These are phyloP conservation scores for Xylaria sp. DNA, from an alignment of 2,329 filamentous ascomycete species.

Conservation along the genomic window DNA sequence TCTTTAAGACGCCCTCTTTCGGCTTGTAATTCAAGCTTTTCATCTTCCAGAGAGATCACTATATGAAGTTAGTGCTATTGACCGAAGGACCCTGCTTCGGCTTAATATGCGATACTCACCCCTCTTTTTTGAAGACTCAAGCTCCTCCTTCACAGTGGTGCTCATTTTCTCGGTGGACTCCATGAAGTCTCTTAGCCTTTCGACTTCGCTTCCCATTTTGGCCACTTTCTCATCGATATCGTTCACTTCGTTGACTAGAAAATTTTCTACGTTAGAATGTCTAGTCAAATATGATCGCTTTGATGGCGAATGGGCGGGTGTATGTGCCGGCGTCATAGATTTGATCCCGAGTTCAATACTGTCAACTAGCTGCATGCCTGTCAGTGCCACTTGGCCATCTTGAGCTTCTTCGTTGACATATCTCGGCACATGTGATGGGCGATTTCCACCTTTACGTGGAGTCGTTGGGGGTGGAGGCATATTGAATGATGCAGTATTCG, in stretches of 20 bases:
- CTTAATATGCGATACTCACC: constrained; percentile 61
- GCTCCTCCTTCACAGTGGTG: constrained; percentile 76
- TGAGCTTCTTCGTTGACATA: constrained; percentile 18
- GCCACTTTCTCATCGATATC: constrained; percentile 82
- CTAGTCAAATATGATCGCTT: constrained; percentile 72
- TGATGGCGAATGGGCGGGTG: constrained; percentile 57
- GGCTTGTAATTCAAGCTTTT: constrained; percentile 59
- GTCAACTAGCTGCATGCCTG: constrained; percentile 51
- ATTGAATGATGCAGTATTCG: constrained; percentile 42
- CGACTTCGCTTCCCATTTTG: constrained; percentile 79
- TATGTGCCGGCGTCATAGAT: constrained; percentile 47
- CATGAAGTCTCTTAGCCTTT: constrained; percentile 77
- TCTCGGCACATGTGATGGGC: constrained; percentile 28
- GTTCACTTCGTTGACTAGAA: constrained; percentile 85
- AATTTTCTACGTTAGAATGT: constrained; percentile 75
- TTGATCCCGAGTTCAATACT: constrained; percentile 46
- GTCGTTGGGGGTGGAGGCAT: constrained; percentile 44
- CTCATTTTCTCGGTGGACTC: constrained; percentile 74
- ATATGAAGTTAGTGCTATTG: constrained; percentile 35
- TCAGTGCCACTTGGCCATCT: constrained; percentile 48
- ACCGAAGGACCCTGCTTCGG: background rate
- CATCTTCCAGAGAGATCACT: constrained; percentile 63
- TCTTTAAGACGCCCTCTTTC: constrained; percentile 65
- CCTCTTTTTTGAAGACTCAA: constrained; percentile 78
- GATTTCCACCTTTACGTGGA: constrained; percentile 41